Base-by-base conservation (phyloP, 768 basidiomycete species). In the Dendrothele bispora region DNA sequence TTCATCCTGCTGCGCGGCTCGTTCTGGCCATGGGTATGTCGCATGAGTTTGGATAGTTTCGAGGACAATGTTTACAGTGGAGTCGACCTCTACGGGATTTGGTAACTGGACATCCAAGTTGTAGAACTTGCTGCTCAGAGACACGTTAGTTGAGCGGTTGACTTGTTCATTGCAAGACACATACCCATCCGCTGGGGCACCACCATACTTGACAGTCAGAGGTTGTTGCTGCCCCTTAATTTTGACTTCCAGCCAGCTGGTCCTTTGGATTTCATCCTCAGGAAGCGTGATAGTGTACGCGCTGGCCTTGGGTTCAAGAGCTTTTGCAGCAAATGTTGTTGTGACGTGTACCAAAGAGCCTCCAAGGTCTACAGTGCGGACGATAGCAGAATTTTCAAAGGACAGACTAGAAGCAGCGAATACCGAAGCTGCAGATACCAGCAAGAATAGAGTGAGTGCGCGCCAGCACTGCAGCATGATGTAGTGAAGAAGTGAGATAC, bases 351-450 rank as follows among this genome's bases (percentile, higher is more conserved):
- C 87, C 20, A 91, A 77, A 17, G 94, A 78, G 43, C 95, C 95
- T 28, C 88, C 92, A 20, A 97, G 87, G 58, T 97, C 95, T 50
- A 93, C 75, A 5, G 88, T 84, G 59, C 92, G 86, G 26, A 94
- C 89, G 51, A 98, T 78, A 53, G 87, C 90, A 18, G 88, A 91
- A 57, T 93, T 93, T 78, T 91, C 90, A 68, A 91, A 91, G 2
- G 83, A 77, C 57, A 72, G 71, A 52, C 66, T 62, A 15, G 64
- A 60, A 36, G 59, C 63, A 42, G 66, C 63, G 4, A 72, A 72
- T 26, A 70, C 65, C 26, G 68, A 61, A 21, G 71, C 61, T 22
- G 72, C 62, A 30, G 70, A 64, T 42, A 68, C 60, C 12, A 82
- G 60, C 8, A 79, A 57, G 39, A 81, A 62, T 56, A 81, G 68